Evolutionary conservation across 495 filamentous ascomycete species (phyloP), one percentile per base, ranked within the genome.

Genomic region (Penicillium goetzii): DNA sequence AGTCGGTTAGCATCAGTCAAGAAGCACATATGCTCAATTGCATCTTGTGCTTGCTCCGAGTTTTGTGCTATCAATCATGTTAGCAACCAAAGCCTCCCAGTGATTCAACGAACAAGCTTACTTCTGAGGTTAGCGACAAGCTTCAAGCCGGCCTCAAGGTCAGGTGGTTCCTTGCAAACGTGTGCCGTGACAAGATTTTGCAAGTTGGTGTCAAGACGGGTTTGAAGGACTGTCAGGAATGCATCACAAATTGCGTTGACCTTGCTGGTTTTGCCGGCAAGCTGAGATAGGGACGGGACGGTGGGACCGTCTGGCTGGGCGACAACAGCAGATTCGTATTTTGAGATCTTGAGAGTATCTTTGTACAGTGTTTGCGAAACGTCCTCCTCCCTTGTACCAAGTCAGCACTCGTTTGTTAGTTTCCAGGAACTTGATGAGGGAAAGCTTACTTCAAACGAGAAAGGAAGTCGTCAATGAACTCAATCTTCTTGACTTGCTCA

Each of bases 11-110:
- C 88, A 76, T 99, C 95, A 0, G 92, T 91, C 45, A 99, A 81
- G 79, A 97, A 99, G 81, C 92, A 97, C 65, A 98, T 97, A 66
- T 99, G 95, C 70, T 96, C 92, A 40, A 97, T 89, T 1, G 93
- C 92, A 72, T 87, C 86, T 64, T 97, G 91, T 5, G 89, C 89
- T 63, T 92, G 80, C 17, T 88, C 79, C 33, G 88, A 77, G 34
- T 88, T 83, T 66, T 88, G 79, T 55, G 83, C 85, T 82, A 34
- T 40, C 25, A 50, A 36, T 26, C 4, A 10, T n/a, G 30, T 76
- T 12, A 77, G 73, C 64, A 49, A 49, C 36, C 10, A 33, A 10
- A 51, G 4, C 10, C 4, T 9, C 41, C 4, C 17, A 40, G n/a
- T 38, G 3, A 30, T 40, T 4, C 15, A 53, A 3, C 10, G 14